Conservation (phyloP, 768 basidiomycete genomes). For the Cyathus striatus region DNA sequence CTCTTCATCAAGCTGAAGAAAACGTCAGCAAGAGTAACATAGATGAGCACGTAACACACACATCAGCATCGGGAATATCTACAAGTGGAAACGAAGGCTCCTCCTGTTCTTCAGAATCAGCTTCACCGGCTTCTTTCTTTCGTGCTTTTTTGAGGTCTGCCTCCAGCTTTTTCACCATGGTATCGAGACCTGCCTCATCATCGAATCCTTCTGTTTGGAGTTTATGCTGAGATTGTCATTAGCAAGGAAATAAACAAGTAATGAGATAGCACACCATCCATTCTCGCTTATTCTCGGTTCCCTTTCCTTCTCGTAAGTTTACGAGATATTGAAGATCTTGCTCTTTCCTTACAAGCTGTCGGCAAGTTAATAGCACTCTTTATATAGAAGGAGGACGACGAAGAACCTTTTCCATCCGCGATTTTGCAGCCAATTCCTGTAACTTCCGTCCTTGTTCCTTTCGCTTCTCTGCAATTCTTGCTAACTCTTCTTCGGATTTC, state of each 20-base stretch:
- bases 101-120: constrained; percentile 67
- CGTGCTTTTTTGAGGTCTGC: constrained; percentile 66
- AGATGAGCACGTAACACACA: constrained; percentile 27
- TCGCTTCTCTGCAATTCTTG: constrained; percentile 69
- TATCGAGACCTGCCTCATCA: constrained; percentile 73
- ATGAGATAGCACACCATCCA: constrained; percentile 52
- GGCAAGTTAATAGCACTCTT: background rate
- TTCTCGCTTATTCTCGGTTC: constrained; percentile 61
- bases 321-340: constrained; percentile 62
- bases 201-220: constrained; percentile 69
- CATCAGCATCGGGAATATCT: constrained; percentile 88
- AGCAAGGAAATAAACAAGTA: background rate
- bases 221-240: constrained; percentile 34
- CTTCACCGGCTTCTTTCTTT: constrained; percentile 67
- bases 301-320: constrained; percentile 58
- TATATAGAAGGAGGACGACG: background rate
- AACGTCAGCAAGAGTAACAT: background rate
- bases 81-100: constrained; percentile 87
- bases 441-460: constrained; percentile 84
- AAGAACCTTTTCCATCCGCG: constrained; percentile 77
- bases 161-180: constrained; percentile 84
- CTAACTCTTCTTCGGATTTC: constrained; percentile 89
- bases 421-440: constrained; percentile 87
- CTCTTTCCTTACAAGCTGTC: constrained; percentile 71
- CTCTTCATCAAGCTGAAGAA: constrained; percentile 75